Evolutionary conservation across 305 asterid genomes (phyloP).

Genomic region (Solanum hybrid): DNA sequence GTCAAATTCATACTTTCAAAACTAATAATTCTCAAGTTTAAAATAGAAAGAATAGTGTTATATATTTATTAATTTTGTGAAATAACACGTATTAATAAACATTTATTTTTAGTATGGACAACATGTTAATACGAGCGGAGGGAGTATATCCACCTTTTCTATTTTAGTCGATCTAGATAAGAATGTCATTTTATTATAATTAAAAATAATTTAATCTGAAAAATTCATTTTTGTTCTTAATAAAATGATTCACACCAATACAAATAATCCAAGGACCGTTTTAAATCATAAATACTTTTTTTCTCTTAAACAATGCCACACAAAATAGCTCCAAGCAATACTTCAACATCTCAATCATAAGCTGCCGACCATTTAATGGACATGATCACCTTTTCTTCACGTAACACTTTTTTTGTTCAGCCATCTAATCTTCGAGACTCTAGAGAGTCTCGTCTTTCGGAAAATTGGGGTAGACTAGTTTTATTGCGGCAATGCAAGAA

Average conservation of each 20-base stretch:
- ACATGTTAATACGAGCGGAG: background rate
- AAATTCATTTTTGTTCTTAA: too few relatives aligned
- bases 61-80: background rate
- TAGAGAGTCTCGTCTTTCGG: background rate
- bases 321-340: background rate
- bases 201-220: too few relatives aligned
- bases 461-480: background rate
- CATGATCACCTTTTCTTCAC: background rate
- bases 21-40: too few relatives aligned
- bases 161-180: background rate
- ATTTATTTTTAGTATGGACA: background rate
- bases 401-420: background rate
- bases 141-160: background rate
- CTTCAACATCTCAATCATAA: background rate
- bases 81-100: too few relatives aligned
- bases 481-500: background rate
- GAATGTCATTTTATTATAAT: too few relatives aligned
- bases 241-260: background rate
- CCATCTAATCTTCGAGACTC: background rate
- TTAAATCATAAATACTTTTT: background rate
- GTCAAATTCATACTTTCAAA: background rate
- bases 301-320: background rate
- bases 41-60: too few relatives aligned
- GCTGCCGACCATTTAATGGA: background rate
- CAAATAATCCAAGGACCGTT: background rate